Evolutionary conservation across 208 protist genomes (phyloP).

Genomic region (Trypanosoma scelopori): DNA sequence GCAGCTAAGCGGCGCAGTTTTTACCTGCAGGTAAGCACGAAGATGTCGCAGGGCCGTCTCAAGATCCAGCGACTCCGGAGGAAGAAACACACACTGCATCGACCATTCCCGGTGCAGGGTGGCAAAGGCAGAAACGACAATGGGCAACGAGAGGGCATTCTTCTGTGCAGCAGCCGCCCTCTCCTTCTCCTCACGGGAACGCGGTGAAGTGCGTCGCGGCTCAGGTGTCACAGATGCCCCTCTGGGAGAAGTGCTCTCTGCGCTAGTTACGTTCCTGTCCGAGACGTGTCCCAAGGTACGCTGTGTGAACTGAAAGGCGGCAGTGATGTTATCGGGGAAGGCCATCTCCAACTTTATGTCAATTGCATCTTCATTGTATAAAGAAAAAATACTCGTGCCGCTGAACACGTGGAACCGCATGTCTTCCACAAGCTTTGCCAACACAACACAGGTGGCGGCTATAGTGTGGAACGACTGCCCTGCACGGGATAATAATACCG

Average conservation of each 20-base stretch:
- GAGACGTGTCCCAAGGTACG: slow-evolving; percentile 26
- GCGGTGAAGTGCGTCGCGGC: slow-evolving; percentile 2
- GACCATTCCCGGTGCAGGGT: slow-evolving; percentile 50
- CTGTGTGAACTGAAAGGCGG: slow-evolving; percentile 33
- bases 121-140: slow-evolving; percentile 60
- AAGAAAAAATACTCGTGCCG: slow-evolving; percentile 52
- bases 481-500: slow-evolving; percentile 40
- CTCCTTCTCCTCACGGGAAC: slow-evolving; percentile 17
- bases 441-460: slow-evolving; percentile 44
- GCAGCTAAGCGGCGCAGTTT: slow-evolving; percentile 54
- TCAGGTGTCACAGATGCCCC: slow-evolving; percentile 1
- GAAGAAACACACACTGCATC: slow-evolving; percentile 42
- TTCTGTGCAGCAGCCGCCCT: background rate
- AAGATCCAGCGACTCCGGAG: slow-evolving; percentile 51
- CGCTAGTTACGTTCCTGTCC: slow-evolving; percentile 4
- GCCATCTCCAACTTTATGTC: slow-evolving; percentile 22
- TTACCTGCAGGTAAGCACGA: slow-evolving; percentile 53
- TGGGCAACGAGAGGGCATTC: slow-evolving; percentile 31
- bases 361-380: slow-evolving; percentile 63
- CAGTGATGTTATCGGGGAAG: slow-evolving; percentile 39
- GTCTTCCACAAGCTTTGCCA: slow-evolving; percentile 59
- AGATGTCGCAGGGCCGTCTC: slow-evolving; percentile 59
- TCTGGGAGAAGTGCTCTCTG: background rate
- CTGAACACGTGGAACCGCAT: slow-evolving; percentile 72
- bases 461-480: slow-evolving; percentile 28